Base-by-base conservation (phyloP, 1,284 basidiomycete species). In the Melanopsichium pennsylvanicum region DNA sequence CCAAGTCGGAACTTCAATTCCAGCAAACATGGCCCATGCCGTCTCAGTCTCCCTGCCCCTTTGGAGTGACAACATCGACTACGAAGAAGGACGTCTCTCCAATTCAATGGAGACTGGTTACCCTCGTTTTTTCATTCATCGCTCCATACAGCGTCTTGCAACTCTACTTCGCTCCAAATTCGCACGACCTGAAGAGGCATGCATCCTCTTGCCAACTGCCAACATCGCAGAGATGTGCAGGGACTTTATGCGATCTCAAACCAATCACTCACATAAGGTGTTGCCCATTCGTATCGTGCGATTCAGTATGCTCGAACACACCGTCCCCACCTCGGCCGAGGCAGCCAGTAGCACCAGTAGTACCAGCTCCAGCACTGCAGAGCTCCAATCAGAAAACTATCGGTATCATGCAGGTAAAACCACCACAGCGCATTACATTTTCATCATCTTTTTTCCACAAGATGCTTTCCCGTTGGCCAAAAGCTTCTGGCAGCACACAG, bases 21-120 rank as follows among this genome's bases (percentile, higher is more conserved):
- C 83, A 10, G 72, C 78, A 31, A 70, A 74, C 46, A 76, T 81
- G 15, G 75, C 77, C 5, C 96, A 98, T 78, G 96, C 96, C 32
- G 93, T 97, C 61, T 95, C 93, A 1, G 94, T 97, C n/a, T 97
- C 93, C 7, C 85, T 98, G 0, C 96, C 96, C 0, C 92, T 87
- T 16, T 98, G 95, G 95, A 84, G 85, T 44, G 96, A 97, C 82
- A 93, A 90, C 72, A 87, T 98, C 40, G 94, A 86, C 12, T 99
- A 97, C 74, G 95, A 97, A 82, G 90, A 93, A 75, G 93, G 93
- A 12, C 86, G 92, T 31, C 88, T 98, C 6, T 81, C 90, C 2
- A 86, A 91, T 51, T 85, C 84, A 15, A 94, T 97, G 93, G 86
- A 90, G 51, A 88, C 89, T 5, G 96, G 95, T n/a, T 99, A 98